Percentiles rank a stretch among this genome's conserved stretches.
Conservation (phyloP, 1,284 basidiomycete species). For the Schizophyllum commune region DNA sequence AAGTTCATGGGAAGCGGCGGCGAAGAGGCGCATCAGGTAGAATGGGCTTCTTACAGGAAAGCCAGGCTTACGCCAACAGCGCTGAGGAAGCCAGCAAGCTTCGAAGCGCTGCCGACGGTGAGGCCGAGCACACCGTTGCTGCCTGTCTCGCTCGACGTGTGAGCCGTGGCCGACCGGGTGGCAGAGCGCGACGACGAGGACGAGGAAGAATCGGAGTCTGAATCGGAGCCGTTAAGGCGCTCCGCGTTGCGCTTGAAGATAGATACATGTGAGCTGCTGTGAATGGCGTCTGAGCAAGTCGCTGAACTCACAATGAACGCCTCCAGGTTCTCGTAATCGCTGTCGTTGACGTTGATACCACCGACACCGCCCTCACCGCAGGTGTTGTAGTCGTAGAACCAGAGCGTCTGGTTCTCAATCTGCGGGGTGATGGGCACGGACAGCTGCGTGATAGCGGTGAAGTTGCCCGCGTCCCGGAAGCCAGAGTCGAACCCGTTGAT, state of each 20-base stretch:
- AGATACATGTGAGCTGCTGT: not conserved
- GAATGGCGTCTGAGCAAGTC: not conserved
- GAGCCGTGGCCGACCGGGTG: not conserved
- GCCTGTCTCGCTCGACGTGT: not conserved
- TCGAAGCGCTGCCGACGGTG: not conserved
- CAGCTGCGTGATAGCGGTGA: conserved; percentile 36
- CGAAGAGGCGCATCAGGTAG: not conserved
- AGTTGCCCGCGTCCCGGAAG: conserved; percentile 41
- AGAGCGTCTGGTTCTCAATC: conserved; percentile 39
- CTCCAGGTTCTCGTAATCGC: not conserved
- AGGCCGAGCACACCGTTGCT: not conserved
- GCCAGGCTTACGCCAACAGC: not conserved
- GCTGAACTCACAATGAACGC: not conserved
- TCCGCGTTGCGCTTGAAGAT: not conserved
- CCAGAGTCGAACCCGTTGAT: conserved; percentile 53
- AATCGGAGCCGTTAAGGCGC: not conserved
- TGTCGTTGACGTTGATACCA: conserved; percentile 37
- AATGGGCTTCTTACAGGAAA: not conserved
- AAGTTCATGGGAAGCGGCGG: not conserved
- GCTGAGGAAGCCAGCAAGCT: not conserved
- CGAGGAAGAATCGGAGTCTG: not conserved
- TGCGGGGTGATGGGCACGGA: conserved; percentile 32
- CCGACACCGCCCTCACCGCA: conserved; percentile 54
- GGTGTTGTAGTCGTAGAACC: conserved; percentile 52
- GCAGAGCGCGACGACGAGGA: not conserved